Base-by-base conservation (phyloP, 1,139 yeast genomes). In the Pichiaceae sp. region DNA sequence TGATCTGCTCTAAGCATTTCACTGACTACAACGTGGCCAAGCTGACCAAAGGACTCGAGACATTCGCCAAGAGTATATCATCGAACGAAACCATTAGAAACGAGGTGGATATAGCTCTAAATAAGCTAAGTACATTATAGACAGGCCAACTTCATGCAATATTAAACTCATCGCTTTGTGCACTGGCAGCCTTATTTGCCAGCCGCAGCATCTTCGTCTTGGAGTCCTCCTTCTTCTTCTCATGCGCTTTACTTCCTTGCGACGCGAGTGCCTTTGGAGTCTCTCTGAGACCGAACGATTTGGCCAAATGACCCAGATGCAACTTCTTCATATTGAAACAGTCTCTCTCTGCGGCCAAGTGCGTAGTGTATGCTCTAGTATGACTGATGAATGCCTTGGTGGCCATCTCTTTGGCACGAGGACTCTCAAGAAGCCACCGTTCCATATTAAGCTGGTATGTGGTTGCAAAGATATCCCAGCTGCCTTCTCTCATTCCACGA, bases 361-460 rank as follows among this genome's bases (percentile, higher is more conserved):
- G 99, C 0, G 99, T 91, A n/a, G 98, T 86, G 55, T 91, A 91
- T 0, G 98, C 98, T 53, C 97, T 71, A 31, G 91, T 68, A 57
- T 91, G 97, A 43, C 95, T 81, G 8, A 83, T 76, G 54, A 85
- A 91, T 2, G 85, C 97, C 50, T 78, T 75, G 30, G 60, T 56
- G 15, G 61, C 60, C 14, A 66, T 53, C 17, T 73, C 76, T 38
- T 78, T 80, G 11, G 72, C 72, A 0, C 64, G 59, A 1, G 70
- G 61, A 48, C 83, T 84, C 48, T 78, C 94, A 34, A 91, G 61
- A 24, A 89, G 64, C 82, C 95, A 82, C 54, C 96, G 68, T 63
- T 91, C 99, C 14, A 86, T 73, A 39, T 82, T 78, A 48, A 91
- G 66, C 57, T 91, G 99, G 93, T 95, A 89, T 1, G 96, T 86